Base-by-base conservation (phyloP, 345 rosid genomes). In the Rhodomyrtus tomentosa region DNA sequence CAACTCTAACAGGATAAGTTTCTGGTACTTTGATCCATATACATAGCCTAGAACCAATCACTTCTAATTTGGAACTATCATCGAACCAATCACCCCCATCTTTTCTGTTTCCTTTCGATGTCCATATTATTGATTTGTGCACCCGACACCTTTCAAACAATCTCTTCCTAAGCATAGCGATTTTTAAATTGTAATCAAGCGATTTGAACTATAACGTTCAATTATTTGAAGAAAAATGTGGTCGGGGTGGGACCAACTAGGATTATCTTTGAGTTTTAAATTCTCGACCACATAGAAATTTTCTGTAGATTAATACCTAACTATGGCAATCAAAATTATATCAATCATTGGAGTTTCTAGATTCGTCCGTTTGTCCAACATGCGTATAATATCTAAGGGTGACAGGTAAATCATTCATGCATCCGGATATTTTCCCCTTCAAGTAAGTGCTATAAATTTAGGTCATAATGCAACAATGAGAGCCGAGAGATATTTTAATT, bases 161-260 rank as follows among this genome's bases (percentile, higher is more conserved):
- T 59, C 20, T 27, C 38, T 3, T 36, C 45, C 3, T 36, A 36
- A 7, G 79, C 79, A 20, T 36, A 10, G 2, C 0, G 1, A 1
- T 68, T 68, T 18, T 7, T 32, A 38, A 0, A 18, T 45, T 10
- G 45, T 68, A 68, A 36, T 36, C 6, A 18, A 21, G 36, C 24
- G 79, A 68, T 36, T 68, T 68, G 79, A 36, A 18, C 38, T 32
- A 36, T 68, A 38, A 36, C 36, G 79, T 68, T 68, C 45, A 18
- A 68, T 36, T 68, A 68, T 68, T 36, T 68, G 45, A 68, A 8
- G 14, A 18, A 36, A 68, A 38, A 10, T 68, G 25, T 21, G 79
- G 79, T 10, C 25, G 45, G 76, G 76, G 7, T 68, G 9, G 45
- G 79, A 9, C 79, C 79, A 9, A 68, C 45, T 68, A 68, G 79